Base-by-base conservation (phyloP, 2,329 filamentous ascomycete genomes). In the Huntiella omanensis region DNA sequence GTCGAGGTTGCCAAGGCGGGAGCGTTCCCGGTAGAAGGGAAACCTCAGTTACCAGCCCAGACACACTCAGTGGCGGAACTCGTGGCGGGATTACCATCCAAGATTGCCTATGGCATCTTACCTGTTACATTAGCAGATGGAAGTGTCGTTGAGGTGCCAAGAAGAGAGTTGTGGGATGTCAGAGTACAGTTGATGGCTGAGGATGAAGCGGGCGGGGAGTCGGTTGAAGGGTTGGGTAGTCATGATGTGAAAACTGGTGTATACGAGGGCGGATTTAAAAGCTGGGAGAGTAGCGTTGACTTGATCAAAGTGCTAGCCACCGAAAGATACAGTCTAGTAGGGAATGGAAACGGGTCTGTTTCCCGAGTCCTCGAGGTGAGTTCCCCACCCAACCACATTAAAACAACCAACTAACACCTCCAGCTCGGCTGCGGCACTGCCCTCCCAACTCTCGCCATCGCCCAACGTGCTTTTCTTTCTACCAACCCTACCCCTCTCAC, bases 201-300 rank as follows among this genome's bases (percentile, higher is more conserved):
- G 58, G 75, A 75, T 35, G 73, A 72, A 36, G 49, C 36, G 8
- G 56, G 58, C 22, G 60, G 60, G 37, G 34, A 38, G 2, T 50
- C 55, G 49, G 56, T 61, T 39, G 56, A 52, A 12, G 69, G 71
- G 1, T 64, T 84, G 33, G 77, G 75, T 35, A 68, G 71, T 51
- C 76, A 82, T 52, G 83, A 91, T 60, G 77, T 91, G 52, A 80
- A 77, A 59, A 82, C 81, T 47, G 83, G 83, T 44, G 73, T 88
- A 50, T 91, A 91, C 61, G 83, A 91, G 62, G 83, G 83, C 48
- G 83, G 83, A 17, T 86, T 88, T 65, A 91, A 91, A 65, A 87
- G 80, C 55, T 91, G 83, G 83, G 83, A 91, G 63, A 87, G 83
- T 62, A 84, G 80, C 50, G 68, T 86, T 45, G 83, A 91, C 58